Conservation (phyloP, 768 basidiomycete species). For the Tylopilus plumbeoviolaceoides region DNA sequence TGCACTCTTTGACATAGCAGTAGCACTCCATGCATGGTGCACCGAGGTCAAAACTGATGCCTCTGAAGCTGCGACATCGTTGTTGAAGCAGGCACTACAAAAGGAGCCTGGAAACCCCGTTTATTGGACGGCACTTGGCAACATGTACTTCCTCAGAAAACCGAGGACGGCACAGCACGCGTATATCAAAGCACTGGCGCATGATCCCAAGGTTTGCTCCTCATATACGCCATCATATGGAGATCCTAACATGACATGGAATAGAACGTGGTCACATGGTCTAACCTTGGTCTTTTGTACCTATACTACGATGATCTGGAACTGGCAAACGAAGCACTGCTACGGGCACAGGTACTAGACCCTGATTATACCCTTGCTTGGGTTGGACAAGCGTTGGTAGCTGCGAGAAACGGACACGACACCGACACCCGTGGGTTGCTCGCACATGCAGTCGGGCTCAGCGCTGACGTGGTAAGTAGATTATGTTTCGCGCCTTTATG, state of each 20-base stretch:
- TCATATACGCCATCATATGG: neutral
- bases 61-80: slow-evolving; percentile 43
- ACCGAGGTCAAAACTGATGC: slow-evolving; percentile 28
- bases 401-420: slow-evolving; percentile 53
- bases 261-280: slow-evolving; percentile 76
- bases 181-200: slow-evolving; percentile 83
- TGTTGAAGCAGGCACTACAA: slow-evolving; percentile 67
- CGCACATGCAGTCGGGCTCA: slow-evolving; percentile 65
- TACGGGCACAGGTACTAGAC: slow-evolving; percentile 86
- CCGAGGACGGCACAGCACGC: slow-evolving; percentile 85
- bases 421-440: slow-evolving; percentile 64
- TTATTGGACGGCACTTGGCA: slow-evolving; percentile 84
- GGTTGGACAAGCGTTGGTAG: slow-evolving; percentile 84
- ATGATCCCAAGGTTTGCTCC: slow-evolving; percentile 69
- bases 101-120: slow-evolving; percentile 65
- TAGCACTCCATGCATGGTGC: slow-evolving; percentile 53
- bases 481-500: neutral
- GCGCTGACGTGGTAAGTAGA: slow-evolving; percentile 49
- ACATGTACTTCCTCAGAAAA: slow-evolving; percentile 60
- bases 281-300: slow-evolving; percentile 85
- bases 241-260: slow-evolving; percentile 1
- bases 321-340: slow-evolving; percentile 81
- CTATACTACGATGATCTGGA: slow-evolving; percentile 73
- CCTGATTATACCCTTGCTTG: slow-evolving; percentile 87
- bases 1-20: slow-evolving; percentile 71